These are phyloP conservation scores for Pelargonium cotyledonis DNA, from an alignment of 441 rosid genomes.

Conservation along the genomic window DNA sequence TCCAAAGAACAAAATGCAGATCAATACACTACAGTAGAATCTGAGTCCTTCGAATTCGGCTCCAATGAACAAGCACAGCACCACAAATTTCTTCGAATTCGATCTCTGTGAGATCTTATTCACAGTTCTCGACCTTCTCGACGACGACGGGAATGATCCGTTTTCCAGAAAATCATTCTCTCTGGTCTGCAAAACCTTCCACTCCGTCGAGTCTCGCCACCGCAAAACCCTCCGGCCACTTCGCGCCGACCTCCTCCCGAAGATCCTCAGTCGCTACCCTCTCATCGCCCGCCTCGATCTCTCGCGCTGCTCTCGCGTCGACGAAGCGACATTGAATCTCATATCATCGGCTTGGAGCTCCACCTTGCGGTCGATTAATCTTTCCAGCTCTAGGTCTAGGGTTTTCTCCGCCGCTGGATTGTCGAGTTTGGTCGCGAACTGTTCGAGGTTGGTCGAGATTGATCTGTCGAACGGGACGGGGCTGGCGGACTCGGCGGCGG, in stretches of 20 bases:
- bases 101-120: constrained; percentile 28
- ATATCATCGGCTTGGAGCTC: constrained; percentile 13
- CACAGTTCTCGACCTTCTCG: constrained; percentile 27
- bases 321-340: constrained; percentile 14
- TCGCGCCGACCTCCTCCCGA: constrained; percentile 16
- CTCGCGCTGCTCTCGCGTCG: constrained; percentile 27
- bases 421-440: constrained; percentile 20
- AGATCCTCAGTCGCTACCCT: constrained; percentile 23
- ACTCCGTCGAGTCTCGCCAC: constrained; percentile 26
- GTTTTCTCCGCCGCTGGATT: constrained; percentile 24
- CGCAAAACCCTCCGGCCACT: constrained; percentile 25
- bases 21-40: no score
- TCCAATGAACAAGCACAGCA: no score
- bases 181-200: constrained; percentile 22
- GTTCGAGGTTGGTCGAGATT: constrained; percentile 24
- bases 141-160: constrained; percentile 15
- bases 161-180: constrained; percentile 30
- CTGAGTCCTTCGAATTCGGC: no score
- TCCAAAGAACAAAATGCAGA: no score
- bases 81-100: constrained; percentile 9
- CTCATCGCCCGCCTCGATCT: constrained; percentile 24
- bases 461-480: constrained; percentile 26
- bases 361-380: constrained; percentile 22
- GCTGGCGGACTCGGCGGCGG: constrained; percentile 24
- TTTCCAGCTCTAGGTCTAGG: constrained; percentile 23